Percentiles rank a stretch among this genome's conserved stretches.
phyloP scores from a whole-genome alignment of 805 yeast genomes.

The Hanseniaspora thailandica region DNA sequence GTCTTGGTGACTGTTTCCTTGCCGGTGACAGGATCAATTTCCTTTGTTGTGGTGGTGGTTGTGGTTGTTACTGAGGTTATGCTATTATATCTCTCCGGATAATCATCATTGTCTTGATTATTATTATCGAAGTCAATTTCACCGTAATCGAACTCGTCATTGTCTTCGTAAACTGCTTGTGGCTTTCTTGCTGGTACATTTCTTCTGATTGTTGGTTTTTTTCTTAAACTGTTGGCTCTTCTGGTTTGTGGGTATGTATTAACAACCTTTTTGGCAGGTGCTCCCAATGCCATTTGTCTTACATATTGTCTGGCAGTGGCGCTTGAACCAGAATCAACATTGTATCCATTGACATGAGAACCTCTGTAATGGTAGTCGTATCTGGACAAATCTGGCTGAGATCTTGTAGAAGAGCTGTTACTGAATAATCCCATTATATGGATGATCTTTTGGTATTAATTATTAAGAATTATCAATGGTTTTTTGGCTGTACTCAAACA shows the following conservation, averaged over 20 bases:
- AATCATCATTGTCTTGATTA: neutral
- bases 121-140: slow-evolving; percentile 6
- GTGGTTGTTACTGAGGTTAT: slow-evolving; percentile 8
- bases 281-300: neutral
- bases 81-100: slow-evolving; percentile 2
- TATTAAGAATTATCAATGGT: too few relatives aligned
- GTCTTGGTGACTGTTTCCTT: slow-evolving; percentile 3
- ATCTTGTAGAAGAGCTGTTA: neutral
- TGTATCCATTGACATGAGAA: slow-evolving; percentile 12
- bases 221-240: neutral
- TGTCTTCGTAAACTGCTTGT: neutral
- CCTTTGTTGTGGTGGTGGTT: slow-evolving; percentile 9
- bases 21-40: neutral
- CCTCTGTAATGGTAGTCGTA: slow-evolving; percentile 15
- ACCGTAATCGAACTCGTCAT: slow-evolving; percentile 1
- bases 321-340: neutral
- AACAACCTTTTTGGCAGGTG: neutral
- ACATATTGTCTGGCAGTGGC: slow-evolving; percentile 11
- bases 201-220: neutral
- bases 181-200: neutral
- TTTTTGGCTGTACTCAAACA: too few relatives aligned
- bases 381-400: slow-evolving; percentile 14
- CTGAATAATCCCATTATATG: slow-evolving; percentile 7
- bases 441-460: too few relatives aligned
- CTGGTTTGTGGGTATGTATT: slow-evolving; percentile 4